A percentile compares a stretch with the other conserved stretches of the same genome.
phyloP scores from a whole-genome alignment of 495 filamentous ascomycete genomes.

The Umbilicaria muhlenbergii region DNA sequence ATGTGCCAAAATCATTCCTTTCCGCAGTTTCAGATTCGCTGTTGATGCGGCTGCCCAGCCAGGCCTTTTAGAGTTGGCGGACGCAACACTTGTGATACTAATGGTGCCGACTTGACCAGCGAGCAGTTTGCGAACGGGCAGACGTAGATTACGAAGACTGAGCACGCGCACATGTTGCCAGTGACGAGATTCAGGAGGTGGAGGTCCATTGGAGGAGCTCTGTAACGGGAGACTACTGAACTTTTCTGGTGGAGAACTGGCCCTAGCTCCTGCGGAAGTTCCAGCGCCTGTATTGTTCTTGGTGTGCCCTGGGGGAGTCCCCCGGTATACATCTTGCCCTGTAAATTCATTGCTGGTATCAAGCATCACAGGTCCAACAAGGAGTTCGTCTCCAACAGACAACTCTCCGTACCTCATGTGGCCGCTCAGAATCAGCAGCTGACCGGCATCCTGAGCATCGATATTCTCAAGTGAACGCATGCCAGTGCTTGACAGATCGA shows the following conservation, averaged over 20 bases:
- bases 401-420: conserved; percentile 65
- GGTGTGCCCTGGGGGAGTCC: background rate
- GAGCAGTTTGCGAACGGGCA: conserved; percentile 62
- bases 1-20: conserved; percentile 68
- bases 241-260: background rate
- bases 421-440: conserved; percentile 54
- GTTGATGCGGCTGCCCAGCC: conserved; percentile 8
- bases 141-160: conserved; percentile 73
- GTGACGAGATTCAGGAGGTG: conserved; percentile 20
- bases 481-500: conserved; percentile 31
- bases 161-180: conserved; percentile 69
- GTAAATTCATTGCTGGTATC: too few relatives aligned
- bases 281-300: background rate
- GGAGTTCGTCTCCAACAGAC: conserved; percentile 60
- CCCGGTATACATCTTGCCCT: conserved; percentile 13
- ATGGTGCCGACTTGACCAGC: conserved; percentile 84
- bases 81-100: conserved; percentile 64
- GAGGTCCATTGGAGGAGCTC: background rate
- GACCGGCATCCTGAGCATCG: conserved; percentile 19
- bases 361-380: conserved; percentile 56
- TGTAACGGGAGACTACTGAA: too few relatives aligned
- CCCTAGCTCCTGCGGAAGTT: background rate
- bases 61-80: conserved; percentile 19
- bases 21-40: conserved; percentile 39
- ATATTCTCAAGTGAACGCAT: conserved; percentile 15